These are phyloP conservation scores for Aspergillus carlsbadensis DNA, from an alignment of 495 filamentous ascomycete species.

Conservation along the genomic window DNA sequence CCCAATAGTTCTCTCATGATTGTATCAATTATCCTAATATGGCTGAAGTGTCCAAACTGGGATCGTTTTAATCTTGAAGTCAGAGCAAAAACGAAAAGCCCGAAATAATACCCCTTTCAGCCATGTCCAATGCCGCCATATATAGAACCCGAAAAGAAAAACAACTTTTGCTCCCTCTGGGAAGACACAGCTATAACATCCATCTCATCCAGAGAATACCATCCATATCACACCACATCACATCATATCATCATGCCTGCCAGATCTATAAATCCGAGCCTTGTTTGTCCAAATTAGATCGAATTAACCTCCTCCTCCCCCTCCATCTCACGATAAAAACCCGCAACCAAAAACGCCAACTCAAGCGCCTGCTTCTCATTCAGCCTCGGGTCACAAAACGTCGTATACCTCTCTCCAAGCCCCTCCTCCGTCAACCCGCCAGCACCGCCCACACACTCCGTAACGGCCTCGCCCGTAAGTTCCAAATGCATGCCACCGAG, in stretches of 20 bases:
- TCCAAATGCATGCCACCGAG: slow-evolving; percentile 95
- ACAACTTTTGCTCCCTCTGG: too few species aligned
- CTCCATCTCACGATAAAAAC: slow-evolving; percentile 62
- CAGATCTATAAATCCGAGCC: too few species aligned
- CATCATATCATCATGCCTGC: neutral
- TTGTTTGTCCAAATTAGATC: slow-evolving; percentile 14
- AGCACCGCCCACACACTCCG: slow-evolving; percentile 91
- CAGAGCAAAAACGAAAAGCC: too few species aligned
- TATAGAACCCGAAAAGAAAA: too few species aligned
- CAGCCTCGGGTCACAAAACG: slow-evolving; percentile 89
- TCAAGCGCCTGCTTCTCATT: slow-evolving; percentile 98
- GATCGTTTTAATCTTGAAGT: too few species aligned
- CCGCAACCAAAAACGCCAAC: slow-evolving; percentile 89
- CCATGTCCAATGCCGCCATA: too few species aligned
- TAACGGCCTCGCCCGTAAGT: slow-evolving; percentile 92
- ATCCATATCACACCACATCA: too few species aligned
- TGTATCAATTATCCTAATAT: neutral
- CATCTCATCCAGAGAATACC: too few species aligned
- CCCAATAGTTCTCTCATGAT: neutral
- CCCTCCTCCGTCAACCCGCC: slow-evolving; percentile 86
- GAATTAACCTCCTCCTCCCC: slow-evolving; percentile 24
- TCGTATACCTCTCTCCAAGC: slow-evolving; percentile 82
- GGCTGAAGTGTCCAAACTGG: too few species aligned
- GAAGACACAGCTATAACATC: too few species aligned
- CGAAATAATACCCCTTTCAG: too few species aligned